Percentiles rank a stretch among this genome's conserved stretches.
Evolutionary conservation across 2,329 filamentous ascomycete genomes (phyloP).

Genomic region (Aschersonia sp.): DNA sequence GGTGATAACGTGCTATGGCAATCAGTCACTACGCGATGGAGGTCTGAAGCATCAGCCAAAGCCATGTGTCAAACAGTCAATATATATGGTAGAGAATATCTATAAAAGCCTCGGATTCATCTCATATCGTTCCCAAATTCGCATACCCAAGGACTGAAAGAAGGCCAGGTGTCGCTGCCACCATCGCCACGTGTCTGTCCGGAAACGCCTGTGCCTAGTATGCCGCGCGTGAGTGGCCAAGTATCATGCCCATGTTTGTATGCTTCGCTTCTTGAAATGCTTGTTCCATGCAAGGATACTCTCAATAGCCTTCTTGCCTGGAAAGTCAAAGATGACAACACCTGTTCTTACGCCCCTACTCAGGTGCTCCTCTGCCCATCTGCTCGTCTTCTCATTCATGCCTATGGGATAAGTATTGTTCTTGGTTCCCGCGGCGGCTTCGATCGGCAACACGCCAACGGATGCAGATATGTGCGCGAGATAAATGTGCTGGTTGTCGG

Average conservation of each 20-base stretch:
- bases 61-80: too few relatives aligned
- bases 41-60: too few relatives aligned
- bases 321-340: constrained; percentile 34
- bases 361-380: constrained; percentile 20
- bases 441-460: constrained; percentile 32
- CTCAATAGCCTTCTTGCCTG: constrained; percentile 26
- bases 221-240: too few relatives aligned
- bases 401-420: constrained; percentile 21
- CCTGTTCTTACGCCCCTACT: constrained; percentile 20
- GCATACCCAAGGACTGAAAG: too few relatives aligned
- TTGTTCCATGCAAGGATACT: constrained; percentile 26
- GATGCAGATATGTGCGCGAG: constrained; percentile 32
- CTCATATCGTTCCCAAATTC: too few relatives aligned
- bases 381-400: constrained; percentile 34
- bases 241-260: constrained; percentile 3
- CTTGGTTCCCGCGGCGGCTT: constrained; percentile 31
- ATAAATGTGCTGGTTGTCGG: constrained; percentile 23
- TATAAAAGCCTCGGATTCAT: too few relatives aligned
- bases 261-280: constrained; percentile 3
- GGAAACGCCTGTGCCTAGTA: too few relatives aligned
- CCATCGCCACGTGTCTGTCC: too few relatives aligned
- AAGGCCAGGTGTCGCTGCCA: too few relatives aligned
- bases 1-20: too few relatives aligned
- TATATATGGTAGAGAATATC: too few relatives aligned
- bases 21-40: too few relatives aligned